Percentiles rank a stretch among this genome's conserved stretches.
Conservation (phyloP, 176 grass and related monocot genomes). For the maize (Zea mays) region DNA sequence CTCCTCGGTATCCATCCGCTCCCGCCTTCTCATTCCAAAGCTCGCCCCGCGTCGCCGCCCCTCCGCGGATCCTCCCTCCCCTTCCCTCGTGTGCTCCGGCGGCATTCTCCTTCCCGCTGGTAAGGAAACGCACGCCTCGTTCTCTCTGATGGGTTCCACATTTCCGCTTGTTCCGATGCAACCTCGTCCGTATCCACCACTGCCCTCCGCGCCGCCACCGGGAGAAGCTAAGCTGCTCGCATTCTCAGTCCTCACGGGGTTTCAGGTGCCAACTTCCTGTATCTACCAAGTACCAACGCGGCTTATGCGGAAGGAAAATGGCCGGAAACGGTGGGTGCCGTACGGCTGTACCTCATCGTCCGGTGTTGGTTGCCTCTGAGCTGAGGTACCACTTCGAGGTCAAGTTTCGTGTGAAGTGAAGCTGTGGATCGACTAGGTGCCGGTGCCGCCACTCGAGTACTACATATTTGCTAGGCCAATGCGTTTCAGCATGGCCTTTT, state of each 20-base stretch:
- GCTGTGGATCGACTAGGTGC: neutral
- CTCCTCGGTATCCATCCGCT: neutral
- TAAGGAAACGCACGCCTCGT: neutral
- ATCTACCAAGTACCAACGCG: neutral
- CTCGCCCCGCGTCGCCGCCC: neutral
- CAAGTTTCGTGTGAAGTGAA: neutral
- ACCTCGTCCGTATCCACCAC: neutral
- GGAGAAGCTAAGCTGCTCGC: neutral
- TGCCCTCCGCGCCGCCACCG: neutral
- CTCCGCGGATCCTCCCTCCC: neutral
- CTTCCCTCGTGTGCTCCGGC: neutral
- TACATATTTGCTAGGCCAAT: neutral
- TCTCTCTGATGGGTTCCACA: neutral
- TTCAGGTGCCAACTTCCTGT: slow-evolving; percentile 5
- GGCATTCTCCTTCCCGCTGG: neutral
- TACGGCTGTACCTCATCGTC: neutral
- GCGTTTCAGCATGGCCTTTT: neutral
- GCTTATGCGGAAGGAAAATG: neutral
- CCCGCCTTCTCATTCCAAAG: slow-evolving; percentile 30
- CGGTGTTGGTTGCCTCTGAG: neutral
- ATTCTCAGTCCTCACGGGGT: neutral
- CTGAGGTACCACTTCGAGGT: neutral
- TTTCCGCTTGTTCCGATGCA: neutral
- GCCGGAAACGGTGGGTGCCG: neutral
- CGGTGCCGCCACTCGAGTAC: neutral